These are phyloP conservation scores for Mortierella alpina DNA, from an alignment of 192 early-diverging fungal species.

Conservation along the genomic window DNA sequence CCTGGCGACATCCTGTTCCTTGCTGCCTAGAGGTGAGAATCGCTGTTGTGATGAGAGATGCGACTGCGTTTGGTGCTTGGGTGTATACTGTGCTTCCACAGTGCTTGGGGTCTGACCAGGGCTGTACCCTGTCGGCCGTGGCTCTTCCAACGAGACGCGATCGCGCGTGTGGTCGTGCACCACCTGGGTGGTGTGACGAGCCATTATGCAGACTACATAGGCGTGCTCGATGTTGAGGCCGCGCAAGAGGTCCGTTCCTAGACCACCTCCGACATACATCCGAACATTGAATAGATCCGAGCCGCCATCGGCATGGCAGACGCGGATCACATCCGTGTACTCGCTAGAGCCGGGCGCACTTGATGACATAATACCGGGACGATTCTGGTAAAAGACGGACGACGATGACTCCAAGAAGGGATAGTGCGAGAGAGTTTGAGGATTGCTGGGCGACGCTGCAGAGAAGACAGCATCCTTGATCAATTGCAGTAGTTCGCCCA, in stretches of 20 bases:
- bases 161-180: slow-evolving; percentile 23
- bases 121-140: slow-evolving; percentile 3
- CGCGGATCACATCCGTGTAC: slow-evolving; percentile 59
- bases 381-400: slow-evolving; percentile 50
- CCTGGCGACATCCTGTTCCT: background rate
- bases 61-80: slow-evolving; percentile 6
- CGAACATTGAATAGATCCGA: slow-evolving; percentile 59
- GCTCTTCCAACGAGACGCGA: slow-evolving; percentile 25
- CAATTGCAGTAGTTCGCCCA: slow-evolving; percentile 49
- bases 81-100: slow-evolving; percentile 4
- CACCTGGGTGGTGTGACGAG: slow-evolving; percentile 19
- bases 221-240: slow-evolving; percentile 57
- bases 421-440: slow-evolving; percentile 20
- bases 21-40: background rate
- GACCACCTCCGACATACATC: slow-evolving; percentile 69
- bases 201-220: slow-evolving; percentile 63
- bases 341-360: slow-evolving; percentile 56
- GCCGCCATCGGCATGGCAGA: slow-evolving; percentile 57
- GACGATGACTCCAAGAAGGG: slow-evolving; percentile 39
- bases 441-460: slow-evolving; percentile 10
- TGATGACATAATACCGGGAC: slow-evolving; percentile 48
- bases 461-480: slow-evolving; percentile 56
- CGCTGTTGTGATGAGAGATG: slow-evolving; percentile 10
- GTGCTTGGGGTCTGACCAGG: slow-evolving; percentile 3
- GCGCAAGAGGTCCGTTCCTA: slow-evolving; percentile 62